Conservation (phyloP, 2,329 filamentous ascomycete genomes). For the Exserohilum turcica region DNA sequence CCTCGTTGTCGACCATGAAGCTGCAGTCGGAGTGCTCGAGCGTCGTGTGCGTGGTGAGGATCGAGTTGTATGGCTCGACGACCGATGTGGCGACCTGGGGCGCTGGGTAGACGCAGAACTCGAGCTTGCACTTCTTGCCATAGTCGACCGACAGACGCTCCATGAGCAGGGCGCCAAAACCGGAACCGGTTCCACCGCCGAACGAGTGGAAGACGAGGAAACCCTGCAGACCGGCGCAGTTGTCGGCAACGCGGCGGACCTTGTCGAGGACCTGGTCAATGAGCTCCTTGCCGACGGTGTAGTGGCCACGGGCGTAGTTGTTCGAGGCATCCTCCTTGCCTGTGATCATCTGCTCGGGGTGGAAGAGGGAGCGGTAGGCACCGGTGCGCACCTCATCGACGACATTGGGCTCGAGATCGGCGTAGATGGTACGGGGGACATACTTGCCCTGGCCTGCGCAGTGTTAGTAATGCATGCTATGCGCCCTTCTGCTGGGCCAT, state of each 20-base stretch:
- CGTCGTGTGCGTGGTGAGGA: conserved; percentile 97
- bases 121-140: conserved; percentile 99
- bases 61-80: conserved; percentile 99
- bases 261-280: conserved; percentile 98
- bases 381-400: conserved; percentile 99
- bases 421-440: conserved; percentile 98
- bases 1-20: conserved; percentile 99
- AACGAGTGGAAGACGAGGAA: conserved; percentile 99
- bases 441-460: conserved; percentile 91
- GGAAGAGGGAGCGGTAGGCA: conserved; percentile 94
- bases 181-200: conserved; percentile 97
- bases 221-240: conserved; percentile 96
- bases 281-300: conserved; percentile 99
- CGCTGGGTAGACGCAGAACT: conserved; percentile 99
- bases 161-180: conserved; percentile 97
- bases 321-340: conserved; percentile 99
- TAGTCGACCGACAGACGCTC: conserved; percentile 99
- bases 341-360: conserved; percentile 99
- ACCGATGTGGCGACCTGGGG: conserved; percentile 96
- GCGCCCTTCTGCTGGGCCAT: conserved; percentile 6
- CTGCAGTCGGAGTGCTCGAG: conserved; percentile 99
- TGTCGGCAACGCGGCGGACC: conserved; percentile 93
- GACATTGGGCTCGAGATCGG: conserved; percentile 99
- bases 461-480: conserved; percentile 28
- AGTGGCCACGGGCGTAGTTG: conserved; percentile 99